Percentiles rank a stretch among this genome's conserved stretches.
Evolutionary conservation across 345 rosid genomes (phyloP).

Genomic region (Eucalyptus regnans): DNA sequence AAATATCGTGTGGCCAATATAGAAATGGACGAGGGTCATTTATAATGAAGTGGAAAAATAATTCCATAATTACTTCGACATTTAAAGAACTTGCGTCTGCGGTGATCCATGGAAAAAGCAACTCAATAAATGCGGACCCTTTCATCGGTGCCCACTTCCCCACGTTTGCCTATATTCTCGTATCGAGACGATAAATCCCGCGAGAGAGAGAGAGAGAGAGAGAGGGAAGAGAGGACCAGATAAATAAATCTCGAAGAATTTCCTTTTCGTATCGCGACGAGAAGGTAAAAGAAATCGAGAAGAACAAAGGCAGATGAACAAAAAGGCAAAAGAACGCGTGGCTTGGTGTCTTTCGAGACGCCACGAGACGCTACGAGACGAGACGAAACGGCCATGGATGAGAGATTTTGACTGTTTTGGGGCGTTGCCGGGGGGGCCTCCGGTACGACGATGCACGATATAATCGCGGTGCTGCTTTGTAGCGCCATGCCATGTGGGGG

Average conservation of each 20-base stretch:
- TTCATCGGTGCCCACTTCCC: neutral
- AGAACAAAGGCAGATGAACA: neutral
- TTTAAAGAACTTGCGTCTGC: neutral
- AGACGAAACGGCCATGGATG: neutral
- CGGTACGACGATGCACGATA: neutral
- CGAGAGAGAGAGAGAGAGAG: too few relatives aligned
- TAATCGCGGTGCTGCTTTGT: neutral
- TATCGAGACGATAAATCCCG: neutral
- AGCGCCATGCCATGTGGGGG: neutral
- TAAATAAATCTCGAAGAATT: neutral
- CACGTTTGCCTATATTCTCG: neutral
- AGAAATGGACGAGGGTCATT: neutral
- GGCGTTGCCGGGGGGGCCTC: neutral
- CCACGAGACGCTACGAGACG: neutral
- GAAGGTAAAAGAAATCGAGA: neutral
- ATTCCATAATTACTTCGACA: neutral
- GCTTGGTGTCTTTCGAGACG: neutral
- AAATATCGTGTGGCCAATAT: accelerated
- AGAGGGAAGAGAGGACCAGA: neutral
- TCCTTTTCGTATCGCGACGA: neutral
- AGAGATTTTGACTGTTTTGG: neutral
- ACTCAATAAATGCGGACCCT: neutral
- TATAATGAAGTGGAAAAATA: neutral
- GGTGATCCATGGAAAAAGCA: neutral
- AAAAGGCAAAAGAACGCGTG: neutral